Base-by-base conservation (phyloP, 495 filamentous ascomycete species). In the Neurospora sublineolata region DNA sequence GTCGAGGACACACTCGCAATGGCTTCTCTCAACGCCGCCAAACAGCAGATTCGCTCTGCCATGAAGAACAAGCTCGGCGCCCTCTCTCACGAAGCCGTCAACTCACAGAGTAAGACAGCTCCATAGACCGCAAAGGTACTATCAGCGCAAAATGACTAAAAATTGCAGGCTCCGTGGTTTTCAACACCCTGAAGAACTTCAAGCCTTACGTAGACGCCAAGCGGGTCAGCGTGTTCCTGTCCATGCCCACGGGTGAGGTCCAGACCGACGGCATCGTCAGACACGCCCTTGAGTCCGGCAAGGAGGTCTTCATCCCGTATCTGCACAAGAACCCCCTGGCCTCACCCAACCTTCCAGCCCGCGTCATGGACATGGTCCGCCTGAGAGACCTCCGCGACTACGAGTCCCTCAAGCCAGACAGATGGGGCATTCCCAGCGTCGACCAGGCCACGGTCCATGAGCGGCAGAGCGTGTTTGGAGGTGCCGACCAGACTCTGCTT, bases 351-450 rank as follows among this genome's bases (percentile, higher is more conserved):
- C 81, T 82, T 9, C 89, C 88, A 20, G 80, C 83, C 3, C 89
- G 87, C 30, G 84, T 92, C 23, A 98, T 99, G 94, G 93, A 97
- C 75, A 97, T 99, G 95, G 86, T 98, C 2, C 88, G 89, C 68
- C 83, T 99, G 72, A 81, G 83, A 68, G 90, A 89, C 36, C 78
- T 90, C 58, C 80, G 83, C 18, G 95, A 98, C 77, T 97, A 92
- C 79, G 87, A 91, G 73, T 85, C 87, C 10, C 82, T 97, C 38
- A 80, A 89, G 70, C 86, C 84, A 33, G 96, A 99, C 78, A 86
- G 83, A 73, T 99, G 95, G 95, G 95, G 94, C 9, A 99, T 99
- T 72, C 95, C 95, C 3, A 92, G 90, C 36, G 86, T 95, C 70
- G 83, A 86, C 70, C 76, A 85, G 73, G 82, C 86, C 16, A 89